Percentiles rank a stretch among this genome's conserved stretches.
Evolutionary conservation across 2,329 filamentous ascomycete species (phyloP).

Genomic region (Aspergillus felis): DNA sequence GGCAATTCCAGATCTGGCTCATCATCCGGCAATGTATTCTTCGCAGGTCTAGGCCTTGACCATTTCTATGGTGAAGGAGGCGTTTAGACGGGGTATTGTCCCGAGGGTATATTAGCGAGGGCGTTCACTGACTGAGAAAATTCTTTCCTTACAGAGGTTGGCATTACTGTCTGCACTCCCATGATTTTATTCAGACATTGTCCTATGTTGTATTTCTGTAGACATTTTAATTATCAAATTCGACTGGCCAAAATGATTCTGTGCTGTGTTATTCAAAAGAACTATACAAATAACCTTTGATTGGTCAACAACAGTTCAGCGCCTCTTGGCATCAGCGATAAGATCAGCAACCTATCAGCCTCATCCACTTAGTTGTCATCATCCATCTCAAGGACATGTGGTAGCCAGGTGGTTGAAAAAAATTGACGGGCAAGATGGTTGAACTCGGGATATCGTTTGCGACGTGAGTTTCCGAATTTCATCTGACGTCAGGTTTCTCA

Average conservation of each 20-base stretch:
- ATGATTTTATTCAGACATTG: constrained; percentile 1
- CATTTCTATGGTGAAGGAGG: neutral
- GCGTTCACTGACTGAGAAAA: neutral
- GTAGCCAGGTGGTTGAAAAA: neutral
- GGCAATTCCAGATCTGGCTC: constrained; percentile 52
- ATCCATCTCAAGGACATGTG: neutral
- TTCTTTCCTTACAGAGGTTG: neutral
- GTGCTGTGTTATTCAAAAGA: neutral
- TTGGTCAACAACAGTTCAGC: neutral
- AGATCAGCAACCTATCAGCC: constrained; percentile 4
- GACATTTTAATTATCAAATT: neutral
- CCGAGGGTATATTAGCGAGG: neutral
- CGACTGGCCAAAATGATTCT: neutral
- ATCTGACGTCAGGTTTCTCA: neutral
- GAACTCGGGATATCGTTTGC: constrained; percentile 27
- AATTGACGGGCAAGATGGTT: constrained; percentile 20
- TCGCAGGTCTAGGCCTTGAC: constrained; percentile 16
- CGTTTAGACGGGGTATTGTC: neutral
- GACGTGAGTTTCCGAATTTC: constrained; percentile 22
- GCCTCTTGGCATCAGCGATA: constrained; percentile 15
- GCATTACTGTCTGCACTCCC: neutral
- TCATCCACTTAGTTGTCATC: neutral
- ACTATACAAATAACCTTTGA: neutral
- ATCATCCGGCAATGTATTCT: constrained; percentile 49
- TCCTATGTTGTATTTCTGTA: neutral